phyloP scores from a whole-genome alignment of 805 yeast species.

The Candida boleticola region DNA sequence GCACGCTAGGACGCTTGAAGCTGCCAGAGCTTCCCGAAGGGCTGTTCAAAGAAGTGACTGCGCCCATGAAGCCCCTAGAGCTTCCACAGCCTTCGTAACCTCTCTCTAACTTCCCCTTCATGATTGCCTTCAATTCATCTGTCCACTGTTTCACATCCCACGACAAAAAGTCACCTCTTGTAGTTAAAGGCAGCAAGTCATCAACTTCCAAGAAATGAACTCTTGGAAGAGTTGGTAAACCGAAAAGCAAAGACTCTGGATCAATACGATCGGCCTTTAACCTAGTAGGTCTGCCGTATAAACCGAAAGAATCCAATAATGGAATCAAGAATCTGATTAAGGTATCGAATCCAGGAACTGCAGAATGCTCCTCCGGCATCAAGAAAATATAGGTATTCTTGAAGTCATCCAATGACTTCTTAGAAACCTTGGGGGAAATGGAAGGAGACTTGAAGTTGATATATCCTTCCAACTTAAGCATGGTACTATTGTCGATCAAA shows the following conservation, averaged over 20 bases:
- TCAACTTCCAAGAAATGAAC: constrained; percentile 40
- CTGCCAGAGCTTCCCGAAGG: constrained; percentile 19
- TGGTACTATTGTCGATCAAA: constrained; percentile 81
- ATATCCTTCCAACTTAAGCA: constrained; percentile 84
- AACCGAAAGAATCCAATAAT: constrained; percentile 41
- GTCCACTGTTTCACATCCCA: constrained; percentile 42
- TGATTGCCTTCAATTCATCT: constrained; percentile 24
- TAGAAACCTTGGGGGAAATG: constrained; percentile 30
- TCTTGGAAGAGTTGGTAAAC: constrained; percentile 44
- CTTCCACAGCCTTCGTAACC: constrained; percentile 81
- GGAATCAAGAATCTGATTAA: constrained; percentile 43
- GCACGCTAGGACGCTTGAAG: constrained; percentile 5
- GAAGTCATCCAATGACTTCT: constrained; percentile 29
- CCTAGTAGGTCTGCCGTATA: constrained; percentile 45
- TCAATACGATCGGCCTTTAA: constrained; percentile 43
- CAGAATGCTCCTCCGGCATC: constrained; percentile 44
- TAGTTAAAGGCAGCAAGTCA: constrained; percentile 25
- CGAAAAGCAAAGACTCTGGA: constrained; percentile 39
- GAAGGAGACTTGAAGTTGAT: constrained; percentile 54
- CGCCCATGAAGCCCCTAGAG: constrained; percentile 58
- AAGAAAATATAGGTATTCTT: constrained; percentile 42
- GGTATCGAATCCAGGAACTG: constrained; percentile 51
- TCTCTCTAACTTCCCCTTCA: constrained; percentile 34
- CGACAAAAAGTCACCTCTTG: constrained; percentile 22
- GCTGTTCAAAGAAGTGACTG: constrained; percentile 50